Evolutionary conservation across 345 rosid genomes (phyloP).

Genomic region (Salix dunnii): DNA sequence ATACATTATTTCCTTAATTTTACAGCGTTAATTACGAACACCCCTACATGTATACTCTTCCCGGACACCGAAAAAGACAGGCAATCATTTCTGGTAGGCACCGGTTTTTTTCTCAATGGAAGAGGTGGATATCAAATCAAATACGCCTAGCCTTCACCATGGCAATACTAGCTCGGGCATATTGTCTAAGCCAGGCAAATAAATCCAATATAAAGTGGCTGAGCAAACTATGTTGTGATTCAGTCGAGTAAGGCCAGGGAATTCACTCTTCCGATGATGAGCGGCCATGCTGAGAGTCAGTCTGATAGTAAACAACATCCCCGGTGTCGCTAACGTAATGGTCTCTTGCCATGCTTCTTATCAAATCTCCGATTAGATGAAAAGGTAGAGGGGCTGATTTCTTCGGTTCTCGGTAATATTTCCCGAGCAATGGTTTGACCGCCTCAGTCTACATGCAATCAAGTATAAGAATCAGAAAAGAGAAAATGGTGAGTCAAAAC

Average conservation of each 20-base stretch:
- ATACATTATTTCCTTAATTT: background rate
- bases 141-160: background rate
- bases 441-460: slow-evolving; percentile 49
- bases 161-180: background rate
- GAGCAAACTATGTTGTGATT: background rate
- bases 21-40: background rate
- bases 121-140: background rate
- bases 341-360: slow-evolving; percentile 53
- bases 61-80: background rate
- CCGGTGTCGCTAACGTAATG: slow-evolving; percentile 75
- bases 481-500: background rate
- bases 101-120: background rate
- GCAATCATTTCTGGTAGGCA: background rate
- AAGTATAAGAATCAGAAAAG: background rate
- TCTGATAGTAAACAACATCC: slow-evolving; percentile 69
- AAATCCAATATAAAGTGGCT: background rate
- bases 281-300: slow-evolving; percentile 39
- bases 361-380: slow-evolving; percentile 53
- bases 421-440: slow-evolving; percentile 66
- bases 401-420: slow-evolving; percentile 72
- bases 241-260: background rate
- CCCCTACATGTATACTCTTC: background rate
- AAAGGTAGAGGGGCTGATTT: slow-evolving; percentile 62
- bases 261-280: background rate
- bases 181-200: background rate